These are phyloP conservation scores for Salisapilia sapeloensis DNA, from an alignment of 352 stramenopile species.

Conservation along the genomic window DNA sequence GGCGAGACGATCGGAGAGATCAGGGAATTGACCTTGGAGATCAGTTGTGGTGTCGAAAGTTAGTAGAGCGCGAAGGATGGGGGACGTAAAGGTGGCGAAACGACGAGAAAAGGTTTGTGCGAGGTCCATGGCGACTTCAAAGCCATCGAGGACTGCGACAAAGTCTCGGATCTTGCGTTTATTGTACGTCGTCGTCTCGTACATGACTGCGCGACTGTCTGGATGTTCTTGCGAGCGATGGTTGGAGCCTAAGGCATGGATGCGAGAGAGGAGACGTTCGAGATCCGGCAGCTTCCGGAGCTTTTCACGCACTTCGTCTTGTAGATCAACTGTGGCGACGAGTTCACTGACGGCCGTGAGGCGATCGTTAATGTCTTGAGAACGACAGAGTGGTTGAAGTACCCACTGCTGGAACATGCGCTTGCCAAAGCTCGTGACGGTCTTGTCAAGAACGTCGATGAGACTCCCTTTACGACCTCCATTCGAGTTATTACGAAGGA, in stretches of 20 bases:
- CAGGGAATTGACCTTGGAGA: conserved; percentile 61
- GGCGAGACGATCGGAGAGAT: conserved; percentile 84
- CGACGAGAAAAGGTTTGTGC: conserved; percentile 62
- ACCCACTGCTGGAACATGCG: conserved; percentile 95
- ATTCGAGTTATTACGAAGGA: conserved; percentile 85
- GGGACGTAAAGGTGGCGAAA: conserved; percentile 33
- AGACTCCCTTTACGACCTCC: conserved; percentile 82
- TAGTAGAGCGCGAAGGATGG: conserved; percentile 35
- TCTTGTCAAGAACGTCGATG: conserved; percentile 83
- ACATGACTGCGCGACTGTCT: conserved; percentile 94
- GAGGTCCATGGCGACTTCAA: conserved; percentile 71
- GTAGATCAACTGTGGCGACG: conserved; percentile 36
- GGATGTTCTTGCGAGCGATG: conserved; percentile 82
- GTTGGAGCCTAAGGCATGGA: conserved; percentile 90
- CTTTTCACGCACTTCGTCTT: conserved; percentile 69
- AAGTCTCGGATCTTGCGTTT: conserved; percentile 94
- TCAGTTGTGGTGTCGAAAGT: conserved; percentile 10
- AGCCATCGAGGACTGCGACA: conserved; percentile 80
- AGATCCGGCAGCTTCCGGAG: conserved; percentile 90
- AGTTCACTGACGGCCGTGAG: conserved; percentile 94
- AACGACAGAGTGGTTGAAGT: conserved; percentile 89
- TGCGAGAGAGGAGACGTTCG: conserved; percentile 89
- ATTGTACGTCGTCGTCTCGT: conserved; percentile 94
- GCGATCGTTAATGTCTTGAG: conserved; percentile 89
- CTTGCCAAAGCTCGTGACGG: conserved; percentile 87